Percentiles rank a stretch among this genome's conserved stretches.
Evolutionary conservation across 2,329 filamentous ascomycete species (phyloP).

Genomic region (Drechslera avenae): DNA sequence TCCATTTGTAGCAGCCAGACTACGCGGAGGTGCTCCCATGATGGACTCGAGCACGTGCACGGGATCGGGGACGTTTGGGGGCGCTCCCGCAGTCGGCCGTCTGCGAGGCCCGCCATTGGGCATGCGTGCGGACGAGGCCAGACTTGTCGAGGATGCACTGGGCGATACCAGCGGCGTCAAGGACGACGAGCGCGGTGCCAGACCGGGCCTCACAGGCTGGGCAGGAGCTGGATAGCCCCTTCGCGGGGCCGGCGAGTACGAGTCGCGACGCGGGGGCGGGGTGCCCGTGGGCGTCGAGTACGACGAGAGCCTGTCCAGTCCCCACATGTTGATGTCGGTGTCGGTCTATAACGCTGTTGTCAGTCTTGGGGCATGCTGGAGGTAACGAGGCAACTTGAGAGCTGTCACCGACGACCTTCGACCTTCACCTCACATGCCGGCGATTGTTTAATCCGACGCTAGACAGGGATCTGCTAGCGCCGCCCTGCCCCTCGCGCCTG

Average conservation of each 20-base stretch:
- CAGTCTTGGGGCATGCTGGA: background rate
- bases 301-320: conserved; percentile 78
- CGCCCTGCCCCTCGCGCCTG: conserved; percentile 33
- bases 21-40: conserved; percentile 53
- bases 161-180: conserved; percentile 70
- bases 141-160: conserved; percentile 76
- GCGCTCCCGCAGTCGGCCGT: conserved; percentile 59
- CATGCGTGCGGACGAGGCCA: conserved; percentile 68
- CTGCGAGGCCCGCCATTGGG: conserved; percentile 72
- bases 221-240: conserved; percentile 71
- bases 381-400: no score
- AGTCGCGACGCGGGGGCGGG: conserved; percentile 66
- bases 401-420: background rate
- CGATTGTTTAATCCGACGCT: conserved; percentile 32
- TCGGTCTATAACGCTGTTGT: background rate
- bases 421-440: conserved; percentile 3
- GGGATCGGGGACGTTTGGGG: conserved; percentile 67
- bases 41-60: conserved; percentile 70
- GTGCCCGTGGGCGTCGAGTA: conserved; percentile 69
- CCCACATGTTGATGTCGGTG: conserved; percentile 71
- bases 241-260: conserved; percentile 73
- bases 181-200: conserved; percentile 75
- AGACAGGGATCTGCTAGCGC: conserved; percentile 32
- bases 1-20: conserved; percentile 18
- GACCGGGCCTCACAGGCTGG: conserved; percentile 70